Evolutionary conservation across 2,329 filamentous ascomycete genomes (phyloP), one percentile per base, ranked within the genome.

Genomic region (Ophiostoma triangulosporum): DNA sequence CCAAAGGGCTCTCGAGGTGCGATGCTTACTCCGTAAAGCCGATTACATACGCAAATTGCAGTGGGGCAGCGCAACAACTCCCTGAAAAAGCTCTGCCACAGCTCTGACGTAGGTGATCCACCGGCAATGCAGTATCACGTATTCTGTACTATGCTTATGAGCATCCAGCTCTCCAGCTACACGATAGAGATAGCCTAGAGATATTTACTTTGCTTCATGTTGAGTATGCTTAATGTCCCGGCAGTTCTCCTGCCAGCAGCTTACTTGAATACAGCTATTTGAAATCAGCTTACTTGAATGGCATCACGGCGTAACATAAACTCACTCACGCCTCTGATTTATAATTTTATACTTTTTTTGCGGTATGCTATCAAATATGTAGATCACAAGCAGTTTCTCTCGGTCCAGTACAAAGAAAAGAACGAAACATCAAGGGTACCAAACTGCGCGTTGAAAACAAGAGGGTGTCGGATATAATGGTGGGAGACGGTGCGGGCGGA

Each of bases 331-430:
- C n/a, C n/a, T 32, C 24, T 32, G 26, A 11, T n/a, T 27, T 46
- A 20, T n/a, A 46, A 46, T 52, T 40, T 32, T 52, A 40, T 32
- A 52, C 26, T 52, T 45, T 32, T 33, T 52, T 52, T 24, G 17
- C 29, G 38, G 14, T 43, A 45, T 33, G 17, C 50, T 45, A 46
- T 46, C 43, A 29, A 46, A 29, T 46, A 48, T 22, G 20, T 31
- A 48, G 46, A 48, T 48, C 46, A 48, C 46, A 48, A 48, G 31
- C 27, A 6, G 17, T 46, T 45, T 45, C 20, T 43, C 35, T 22
- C 36, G 24, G 33, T 24, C 50, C 50, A 51, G 20, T 31, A 27
- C 45, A 27, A 33, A 48, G 11, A 29, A 48, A 27, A 20, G 9
- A 22, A 38, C 32, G 8, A 50, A 12, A 17, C 22, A 50, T 32